Base-by-base conservation (phyloP, 148 eudicot species). In the Rhododendron ferrugineum region DNA sequence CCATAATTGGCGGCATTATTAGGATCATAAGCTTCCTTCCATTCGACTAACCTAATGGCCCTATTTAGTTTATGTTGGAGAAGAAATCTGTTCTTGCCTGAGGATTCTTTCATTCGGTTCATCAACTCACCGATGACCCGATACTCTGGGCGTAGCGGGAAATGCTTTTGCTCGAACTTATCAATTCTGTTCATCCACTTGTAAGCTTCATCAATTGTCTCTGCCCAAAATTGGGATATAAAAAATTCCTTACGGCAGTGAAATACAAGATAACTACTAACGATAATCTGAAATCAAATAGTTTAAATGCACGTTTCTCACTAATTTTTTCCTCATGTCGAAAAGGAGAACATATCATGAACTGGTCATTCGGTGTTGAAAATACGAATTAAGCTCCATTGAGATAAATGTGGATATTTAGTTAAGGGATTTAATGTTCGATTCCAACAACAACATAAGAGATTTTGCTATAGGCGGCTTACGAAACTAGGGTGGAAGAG, bases 61-160 rank as follows among this genome's bases (percentile, higher is more conserved):
- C 99, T 94, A 87, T 97, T 95, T 87, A 97, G 85, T 92, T 95
- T 97, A 83, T 88, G 90, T 82, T 95, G 93, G 64, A 97, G 98
- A 82, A 97, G 92, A 88, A 97, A 97, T 85, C 92, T 97, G 13
- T 97, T 98, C 88, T 97, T 95, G 22, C 96, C 99, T 56, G 98
- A 89, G 50, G 98, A 92, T 85, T 81, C 92, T 92, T 91, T 94
- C 77, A 94, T 82, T 52, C 96, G 92, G 80, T 91, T 91, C 88
- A 95, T 90, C 89, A 97, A 84, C 50, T 97, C 99, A 30, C 98
- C 96, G 85, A 97, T 93, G 84, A 97, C 98, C 80, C 92, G 90
- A 84, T 97, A 95, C 88, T 95, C 99, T 6, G 92, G 93, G 42
- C 93, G 92, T 46, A 90, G 90, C 52, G 47, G 86, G 37, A 92